phyloP scores from a whole-genome alignment of 345 rosid species.

The Murraya paniculata region DNA sequence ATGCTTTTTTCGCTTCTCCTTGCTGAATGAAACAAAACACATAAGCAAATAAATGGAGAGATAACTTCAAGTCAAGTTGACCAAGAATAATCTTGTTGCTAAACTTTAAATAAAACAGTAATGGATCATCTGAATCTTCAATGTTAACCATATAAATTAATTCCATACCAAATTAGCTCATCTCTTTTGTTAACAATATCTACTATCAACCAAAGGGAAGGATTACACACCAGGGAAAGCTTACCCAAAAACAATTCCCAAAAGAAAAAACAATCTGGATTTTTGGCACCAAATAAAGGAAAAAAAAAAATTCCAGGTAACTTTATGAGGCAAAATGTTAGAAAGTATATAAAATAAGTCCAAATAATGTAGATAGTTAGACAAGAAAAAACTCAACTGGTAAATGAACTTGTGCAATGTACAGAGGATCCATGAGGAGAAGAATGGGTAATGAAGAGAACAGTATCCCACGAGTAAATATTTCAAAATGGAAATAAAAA shows the following conservation, averaged over 20 bases:
- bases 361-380: neutral
- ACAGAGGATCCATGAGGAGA: neutral
- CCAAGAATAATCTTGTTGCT: neutral
- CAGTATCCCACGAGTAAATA: conserved; percentile 1
- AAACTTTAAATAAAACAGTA: neutral
- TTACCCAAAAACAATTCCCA: neutral
- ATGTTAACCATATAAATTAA: neutral
- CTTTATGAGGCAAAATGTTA: neutral
- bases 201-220: neutral
- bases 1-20: conserved; percentile 95
- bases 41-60: neutral
- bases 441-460: neutral
- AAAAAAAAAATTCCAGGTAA: neutral
- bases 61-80: neutral
- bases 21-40: conserved; percentile 47
- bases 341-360: neutral
- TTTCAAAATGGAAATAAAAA: neutral
- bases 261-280: neutral
- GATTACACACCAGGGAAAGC: neutral
- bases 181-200: neutral
- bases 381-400: neutral
- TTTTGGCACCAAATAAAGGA: neutral
- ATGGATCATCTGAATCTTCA: neutral
- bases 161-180: neutral
- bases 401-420: neutral